Percentiles rank a stretch among this genome's conserved stretches.
These are phyloP conservation scores for Talaromyces marneffei DNA, from an alignment of 2,329 filamentous ascomycete species.

Conservation along the genomic window DNA sequence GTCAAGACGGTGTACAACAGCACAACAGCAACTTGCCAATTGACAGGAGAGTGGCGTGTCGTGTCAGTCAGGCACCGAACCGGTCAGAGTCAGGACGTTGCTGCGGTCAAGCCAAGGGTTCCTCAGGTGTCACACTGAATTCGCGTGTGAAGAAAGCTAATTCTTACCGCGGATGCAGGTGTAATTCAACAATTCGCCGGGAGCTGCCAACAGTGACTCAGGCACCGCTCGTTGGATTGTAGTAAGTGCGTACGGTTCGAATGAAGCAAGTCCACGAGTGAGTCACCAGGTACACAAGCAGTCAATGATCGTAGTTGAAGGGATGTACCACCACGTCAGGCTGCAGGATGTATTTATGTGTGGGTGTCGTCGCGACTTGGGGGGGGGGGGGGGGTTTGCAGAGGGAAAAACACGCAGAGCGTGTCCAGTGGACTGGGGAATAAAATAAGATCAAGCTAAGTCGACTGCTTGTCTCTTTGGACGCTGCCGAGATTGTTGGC, in stretches of 20 bases:
- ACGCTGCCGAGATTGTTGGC: constrained; percentile 5
- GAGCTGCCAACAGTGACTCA: constrained; percentile 35
- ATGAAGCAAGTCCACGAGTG: constrained; percentile 9
- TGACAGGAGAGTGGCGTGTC: background rate
- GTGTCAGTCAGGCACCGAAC: constrained; percentile 13
- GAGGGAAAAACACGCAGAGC: background rate
- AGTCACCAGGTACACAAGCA: constrained; percentile 5
- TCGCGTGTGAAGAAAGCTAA: background rate
- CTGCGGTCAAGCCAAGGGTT: constrained; percentile 11
- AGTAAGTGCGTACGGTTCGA: background rate
- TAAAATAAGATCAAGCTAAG: background rate
- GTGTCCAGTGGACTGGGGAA: constrained; percentile 1
- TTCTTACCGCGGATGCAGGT: constrained; percentile 33
- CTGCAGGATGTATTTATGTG: constrained; percentile 11
- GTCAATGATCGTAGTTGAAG: background rate
- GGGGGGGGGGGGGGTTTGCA: background rate
- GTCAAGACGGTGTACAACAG: constrained; percentile 4
- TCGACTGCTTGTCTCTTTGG: background rate
- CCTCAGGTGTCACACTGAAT: constrained; percentile 5
- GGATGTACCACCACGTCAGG: constrained; percentile 8
- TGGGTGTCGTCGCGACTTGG: background rate
- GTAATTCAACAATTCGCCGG: constrained; percentile 21
- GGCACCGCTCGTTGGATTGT: background rate
- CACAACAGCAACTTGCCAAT: background rate
- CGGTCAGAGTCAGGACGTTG: background rate